Base-by-base conservation (phyloP, 2,329 filamentous ascomycete genomes). In the Tetracladium maxilliforme region DNA sequence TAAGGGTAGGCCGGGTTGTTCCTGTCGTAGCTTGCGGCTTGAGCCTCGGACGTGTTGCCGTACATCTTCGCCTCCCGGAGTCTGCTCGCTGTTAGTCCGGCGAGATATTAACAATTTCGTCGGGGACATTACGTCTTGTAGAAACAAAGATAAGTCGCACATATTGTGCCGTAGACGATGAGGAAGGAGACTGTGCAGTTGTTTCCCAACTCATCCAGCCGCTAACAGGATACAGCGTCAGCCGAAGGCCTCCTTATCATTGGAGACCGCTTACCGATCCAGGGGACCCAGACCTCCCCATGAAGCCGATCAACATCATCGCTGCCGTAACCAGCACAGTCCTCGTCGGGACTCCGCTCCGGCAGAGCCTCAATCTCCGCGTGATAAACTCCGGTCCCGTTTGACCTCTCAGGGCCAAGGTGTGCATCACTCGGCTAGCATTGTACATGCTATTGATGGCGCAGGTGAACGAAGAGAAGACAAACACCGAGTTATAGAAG, bases 331-430 rank as follows among this genome's bases (percentile, higher is more conserved):
- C 48, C n/a, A 53, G 30, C 4, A 56, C 48, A 2, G 52, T 44
- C 29, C 51, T 38, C 6, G 51, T 34, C 1, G 51, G 52, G 6
- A 55, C 52, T 7, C 52, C 52, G 2, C 41, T 45, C 16, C 45
- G 40, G 27, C 47, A 52, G 22, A 44, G 38, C 19, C 44, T 40
- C 19, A 54, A 28, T 20, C 51, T 40, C 21, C 40, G 36, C 5
- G 51, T 51, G 29, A 54, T 53, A 26, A 50, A 54, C 26, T 53
- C 51, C 3, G 50, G 49, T 6, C 50, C 48, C 1, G 48, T 49
- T 30, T 52, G 48, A 8, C 46, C 48, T 11, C 44, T 38, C 17
- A 51, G 29, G n/a, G 49, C 48, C 21, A 53, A 30, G 2, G 49
- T 50, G 28, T 53, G 48, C 15, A 53, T 30, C 6, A 50, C 45